Conservation (phyloP, 768 basidiomycete genomes). For the Austroboletus eburneus region DNA sequence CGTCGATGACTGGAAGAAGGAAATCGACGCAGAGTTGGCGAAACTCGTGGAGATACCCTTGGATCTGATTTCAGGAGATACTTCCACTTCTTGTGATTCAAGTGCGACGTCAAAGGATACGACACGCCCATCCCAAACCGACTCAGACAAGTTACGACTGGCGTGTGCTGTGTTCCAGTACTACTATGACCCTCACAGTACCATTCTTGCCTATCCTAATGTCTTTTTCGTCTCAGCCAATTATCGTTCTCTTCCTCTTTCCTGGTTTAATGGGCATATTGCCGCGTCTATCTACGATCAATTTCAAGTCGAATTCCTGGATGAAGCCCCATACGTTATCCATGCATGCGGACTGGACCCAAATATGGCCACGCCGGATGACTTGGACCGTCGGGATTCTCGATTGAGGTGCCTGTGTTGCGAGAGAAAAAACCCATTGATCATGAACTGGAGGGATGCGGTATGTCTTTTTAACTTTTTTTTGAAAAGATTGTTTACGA, state of each 20-base stretch:
- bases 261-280: too few species aligned
- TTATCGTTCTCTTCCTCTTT: too few species aligned
- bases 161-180: constrained; percentile 6
- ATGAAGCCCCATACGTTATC: constrained; percentile 1
- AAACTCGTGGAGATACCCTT: neutral
- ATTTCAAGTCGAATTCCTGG: neutral
- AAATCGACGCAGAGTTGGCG: constrained; percentile 2
- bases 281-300: neutral
- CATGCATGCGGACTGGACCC: constrained; percentile 5
- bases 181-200: too few species aligned
- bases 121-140: neutral
- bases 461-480: neutral
- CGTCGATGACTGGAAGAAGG: constrained; percentile 4
- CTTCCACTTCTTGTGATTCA: neutral
- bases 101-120: too few species aligned
- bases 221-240: neutral
- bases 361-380: neutral
- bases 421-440: neutral
- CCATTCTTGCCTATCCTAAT: neutral
- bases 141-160: neutral
- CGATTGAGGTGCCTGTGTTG: constrained; percentile 4
- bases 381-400: constrained; percentile 7
- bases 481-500: neutral
- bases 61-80: neutral
- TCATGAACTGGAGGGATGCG: constrained; percentile 3